Base-by-base conservation (phyloP, 2,329 filamentous ascomycete species). In the Paecilomyces niveus region DNA sequence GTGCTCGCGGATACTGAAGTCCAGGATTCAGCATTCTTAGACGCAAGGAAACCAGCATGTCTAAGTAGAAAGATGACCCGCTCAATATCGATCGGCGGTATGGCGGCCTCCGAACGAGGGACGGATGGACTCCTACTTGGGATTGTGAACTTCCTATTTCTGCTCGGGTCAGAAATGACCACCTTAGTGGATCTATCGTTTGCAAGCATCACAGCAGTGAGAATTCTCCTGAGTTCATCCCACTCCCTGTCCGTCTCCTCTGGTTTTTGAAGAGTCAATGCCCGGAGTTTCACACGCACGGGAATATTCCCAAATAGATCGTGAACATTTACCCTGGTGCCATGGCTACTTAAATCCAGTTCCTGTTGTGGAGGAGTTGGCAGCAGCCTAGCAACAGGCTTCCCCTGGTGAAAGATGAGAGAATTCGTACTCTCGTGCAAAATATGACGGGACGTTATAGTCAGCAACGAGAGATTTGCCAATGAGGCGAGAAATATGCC, bases 281-380 rank as follows among this genome's bases (percentile, higher is more conserved):
- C 83, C 62, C 92, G 83, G 65, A 92, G 89, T 70, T 94, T 96
- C 26, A 95, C 87, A 13, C 93, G 86, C 11, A 97, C 93, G 0
- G 93, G 92, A 84, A 97, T 90, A 59, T 87, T 89, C 0, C 92
- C 92, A 73, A 97, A 97, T 0, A 97, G 78, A 70, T 96, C 87
- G 58, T 87, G 84, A 5, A 96, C 88, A 0, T 81, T 82, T 1
- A 93, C 85, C 29, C 85, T 83, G 0, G 92, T 96, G 3, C 93
- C 93, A 75, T 90, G 85, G 21, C 77, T 71, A 58, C 81, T 82
- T 35, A 74, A 76, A 8, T 79, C 65, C 6, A 90, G 66, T 54
- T 81, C 78, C 53, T 89, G 82, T 54, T 86, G 82, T 7, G 79
- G 72, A 10, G 81, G 77, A 4, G 85, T 83, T 5, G 89, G 88